Conservation (phyloP, 139 green algal genomes). For the Cymbomonas tetramitiformis region DNA sequence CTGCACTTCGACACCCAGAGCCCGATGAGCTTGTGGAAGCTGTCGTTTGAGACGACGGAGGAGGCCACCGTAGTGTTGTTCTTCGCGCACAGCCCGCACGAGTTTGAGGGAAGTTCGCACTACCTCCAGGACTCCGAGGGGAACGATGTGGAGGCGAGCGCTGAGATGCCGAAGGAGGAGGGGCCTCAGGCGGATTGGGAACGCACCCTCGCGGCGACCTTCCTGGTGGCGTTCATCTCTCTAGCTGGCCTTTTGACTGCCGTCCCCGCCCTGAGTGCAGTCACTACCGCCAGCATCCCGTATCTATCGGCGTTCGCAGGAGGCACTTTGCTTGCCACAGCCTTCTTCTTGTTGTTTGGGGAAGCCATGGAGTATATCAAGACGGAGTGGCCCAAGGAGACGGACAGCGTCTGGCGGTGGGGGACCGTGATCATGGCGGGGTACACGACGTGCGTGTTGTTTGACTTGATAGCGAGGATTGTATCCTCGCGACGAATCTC, state of each 20-base stretch:
- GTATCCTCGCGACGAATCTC: too few species aligned
- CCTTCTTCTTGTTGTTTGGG: not conserved
- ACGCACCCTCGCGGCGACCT: not conserved
- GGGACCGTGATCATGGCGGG: not conserved
- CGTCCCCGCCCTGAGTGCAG: not conserved
- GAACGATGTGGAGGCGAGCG: not conserved
- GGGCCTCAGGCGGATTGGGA: not conserved
- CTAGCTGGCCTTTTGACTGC: not conserved
- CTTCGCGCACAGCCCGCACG: not conserved
- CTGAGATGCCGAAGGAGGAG: not conserved
- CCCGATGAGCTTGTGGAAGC: not conserved
- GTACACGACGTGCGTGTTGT: not conserved
- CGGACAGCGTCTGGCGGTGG: not conserved
- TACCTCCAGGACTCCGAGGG: not conserved
- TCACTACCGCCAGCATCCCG: not conserved
- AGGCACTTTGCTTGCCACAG: not conserved
- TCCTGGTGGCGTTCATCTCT: not conserved
- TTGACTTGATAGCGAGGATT: not conserved
- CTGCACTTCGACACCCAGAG: not conserved
- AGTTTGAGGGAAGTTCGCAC: not conserved
- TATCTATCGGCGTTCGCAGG: not conserved
- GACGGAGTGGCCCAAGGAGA: not conserved
- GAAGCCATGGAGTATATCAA: not conserved
- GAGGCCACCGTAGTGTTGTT: not conserved
- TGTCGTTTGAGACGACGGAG: slow-evolving; percentile 9